Evolutionary conservation across 202 grass and related monocot species (phyloP).

Genomic region (Eragrostis tef): DNA sequence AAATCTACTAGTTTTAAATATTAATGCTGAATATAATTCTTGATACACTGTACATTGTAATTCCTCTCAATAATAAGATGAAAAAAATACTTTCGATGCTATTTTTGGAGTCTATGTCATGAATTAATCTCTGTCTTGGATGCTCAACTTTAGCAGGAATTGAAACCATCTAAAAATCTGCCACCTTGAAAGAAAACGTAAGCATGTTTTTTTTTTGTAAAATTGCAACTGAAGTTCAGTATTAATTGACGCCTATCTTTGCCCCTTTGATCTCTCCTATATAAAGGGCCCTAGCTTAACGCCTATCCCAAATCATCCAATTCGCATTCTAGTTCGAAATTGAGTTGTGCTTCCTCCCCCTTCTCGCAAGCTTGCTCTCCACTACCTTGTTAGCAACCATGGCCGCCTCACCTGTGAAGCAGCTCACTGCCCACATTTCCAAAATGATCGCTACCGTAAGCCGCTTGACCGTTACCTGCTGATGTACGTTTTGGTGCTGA

Average conservation of each 20-base stretch:
- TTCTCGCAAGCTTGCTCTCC: neutral
- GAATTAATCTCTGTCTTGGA: too few relatives aligned
- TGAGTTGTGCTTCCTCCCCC: too few relatives aligned
- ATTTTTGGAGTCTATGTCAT: neutral
- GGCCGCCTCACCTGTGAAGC: slow-evolving; percentile 32
- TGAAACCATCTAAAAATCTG: too few relatives aligned
- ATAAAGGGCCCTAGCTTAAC: neutral
- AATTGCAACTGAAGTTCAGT: too few relatives aligned
- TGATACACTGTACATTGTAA: too few relatives aligned
- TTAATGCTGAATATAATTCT: too few relatives aligned
- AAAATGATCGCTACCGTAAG: slow-evolving; percentile 61
- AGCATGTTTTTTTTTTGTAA: too few relatives aligned
- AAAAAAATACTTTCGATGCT: neutral
- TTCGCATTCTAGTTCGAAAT: neutral
- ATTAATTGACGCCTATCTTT: too few relatives aligned
- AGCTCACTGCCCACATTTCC: slow-evolving; percentile 50
- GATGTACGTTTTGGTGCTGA: too few relatives aligned
- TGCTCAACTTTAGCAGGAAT: too few relatives aligned
- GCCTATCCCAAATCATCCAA: slow-evolving; percentile 3
- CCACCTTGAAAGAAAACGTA: too few relatives aligned
- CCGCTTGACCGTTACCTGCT: neutral
- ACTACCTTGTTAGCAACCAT: slow-evolving; percentile 36
- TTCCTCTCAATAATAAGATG: neutral
- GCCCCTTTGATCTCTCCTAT: slow-evolving; percentile 17
- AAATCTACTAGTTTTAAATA: neutral